A percentile compares a stretch with the other conserved stretches of the same genome.
phyloP scores from a whole-genome alignment of 768 basidiomycete genomes.

The Nidularia sp. region DNA sequence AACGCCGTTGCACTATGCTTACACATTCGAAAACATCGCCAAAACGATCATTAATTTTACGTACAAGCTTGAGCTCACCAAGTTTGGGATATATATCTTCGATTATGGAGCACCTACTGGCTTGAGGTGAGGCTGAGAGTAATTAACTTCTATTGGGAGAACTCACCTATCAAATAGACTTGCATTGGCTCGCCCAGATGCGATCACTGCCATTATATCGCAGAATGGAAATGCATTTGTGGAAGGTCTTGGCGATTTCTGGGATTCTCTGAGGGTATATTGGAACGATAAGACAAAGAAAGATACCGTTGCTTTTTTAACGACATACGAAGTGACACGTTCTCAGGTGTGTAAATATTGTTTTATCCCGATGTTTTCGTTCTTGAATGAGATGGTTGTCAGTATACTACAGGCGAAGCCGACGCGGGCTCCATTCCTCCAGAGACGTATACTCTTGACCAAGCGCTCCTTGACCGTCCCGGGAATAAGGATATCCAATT shows the following conservation, averaged over 20 bases:
- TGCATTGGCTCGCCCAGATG: slow-evolving; percentile 34
- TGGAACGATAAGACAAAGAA: slow-evolving; percentile 14
- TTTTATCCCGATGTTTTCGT: background rate
- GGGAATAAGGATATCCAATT: slow-evolving; percentile 39
- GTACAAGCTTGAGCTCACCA: slow-evolving; percentile 29
- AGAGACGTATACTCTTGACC: slow-evolving; percentile 39
- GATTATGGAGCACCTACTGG: slow-evolving; percentile 42
- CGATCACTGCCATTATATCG: slow-evolving; percentile 37
- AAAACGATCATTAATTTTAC: slow-evolving; percentile 36
- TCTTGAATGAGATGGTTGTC: background rate
- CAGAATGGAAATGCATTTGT: slow-evolving; percentile 49
- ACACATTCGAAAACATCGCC: slow-evolving; percentile 36
- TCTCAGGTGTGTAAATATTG: background rate
- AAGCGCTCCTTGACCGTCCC: slow-evolving; percentile 30
- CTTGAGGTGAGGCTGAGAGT: slow-evolving; percentile 13
- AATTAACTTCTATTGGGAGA: too few species aligned
- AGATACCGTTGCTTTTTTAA: background rate
- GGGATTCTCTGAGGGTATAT: slow-evolving; percentile 24
- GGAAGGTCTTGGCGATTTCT: slow-evolving; percentile 39
- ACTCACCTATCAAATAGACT: slow-evolving; percentile 15
- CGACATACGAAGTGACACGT: background rate
- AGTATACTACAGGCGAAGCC: slow-evolving; percentile 29
- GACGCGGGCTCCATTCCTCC: slow-evolving; percentile 28
- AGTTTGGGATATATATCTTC: slow-evolving; percentile 42
- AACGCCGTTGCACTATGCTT: slow-evolving; percentile 26